Percentiles rank a stretch among this genome's conserved stretches.
phyloP scores from a whole-genome alignment of 2,329 filamentous ascomycete species.

The Aureobasidium zeae region DNA sequence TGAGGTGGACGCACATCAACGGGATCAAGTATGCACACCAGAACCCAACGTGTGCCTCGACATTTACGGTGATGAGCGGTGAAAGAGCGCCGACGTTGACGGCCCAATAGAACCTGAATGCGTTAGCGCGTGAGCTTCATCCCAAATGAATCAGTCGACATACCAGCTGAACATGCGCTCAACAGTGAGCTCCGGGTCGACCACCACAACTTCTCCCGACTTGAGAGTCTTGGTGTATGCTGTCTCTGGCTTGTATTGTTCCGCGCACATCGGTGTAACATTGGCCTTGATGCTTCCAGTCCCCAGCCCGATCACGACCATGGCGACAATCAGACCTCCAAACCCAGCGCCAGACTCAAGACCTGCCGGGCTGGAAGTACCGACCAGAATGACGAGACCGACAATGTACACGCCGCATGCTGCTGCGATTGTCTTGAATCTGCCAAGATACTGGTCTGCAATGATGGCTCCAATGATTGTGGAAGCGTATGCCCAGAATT shows the following conservation, averaged over 20 bases:
- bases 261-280: constrained; percentile 44
- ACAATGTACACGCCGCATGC: constrained; percentile 28
- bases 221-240: constrained; percentile 30
- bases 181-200: constrained; percentile 39
- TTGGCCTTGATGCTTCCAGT: constrained; percentile 63
- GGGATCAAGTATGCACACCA: constrained; percentile 54
- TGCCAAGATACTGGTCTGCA: constrained; percentile 45
- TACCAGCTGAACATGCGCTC: constrained; percentile 28
- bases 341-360: constrained; percentile 29
- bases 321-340: constrained; percentile 33
- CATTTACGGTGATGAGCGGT: constrained; percentile 54
- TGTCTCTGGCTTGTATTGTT: constrained; percentile 35
- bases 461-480: constrained; percentile 21
- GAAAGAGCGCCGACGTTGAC: constrained; percentile 64
- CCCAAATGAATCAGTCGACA: neutral
- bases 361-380: constrained; percentile 19
- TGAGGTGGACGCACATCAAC: constrained; percentile 30
- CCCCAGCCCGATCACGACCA: constrained; percentile 33
- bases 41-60: constrained; percentile 58
- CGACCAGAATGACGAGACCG: constrained; percentile 27
- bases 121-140: constrained; percentile 22
- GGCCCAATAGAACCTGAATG: constrained; percentile 57
- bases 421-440: constrained; percentile 53
- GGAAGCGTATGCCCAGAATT: constrained; percentile 30
- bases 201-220: constrained; percentile 36